These are phyloP conservation scores for Trypethelium eluteriae DNA, from an alignment of 495 filamentous ascomycete species.

Conservation along the genomic window DNA sequence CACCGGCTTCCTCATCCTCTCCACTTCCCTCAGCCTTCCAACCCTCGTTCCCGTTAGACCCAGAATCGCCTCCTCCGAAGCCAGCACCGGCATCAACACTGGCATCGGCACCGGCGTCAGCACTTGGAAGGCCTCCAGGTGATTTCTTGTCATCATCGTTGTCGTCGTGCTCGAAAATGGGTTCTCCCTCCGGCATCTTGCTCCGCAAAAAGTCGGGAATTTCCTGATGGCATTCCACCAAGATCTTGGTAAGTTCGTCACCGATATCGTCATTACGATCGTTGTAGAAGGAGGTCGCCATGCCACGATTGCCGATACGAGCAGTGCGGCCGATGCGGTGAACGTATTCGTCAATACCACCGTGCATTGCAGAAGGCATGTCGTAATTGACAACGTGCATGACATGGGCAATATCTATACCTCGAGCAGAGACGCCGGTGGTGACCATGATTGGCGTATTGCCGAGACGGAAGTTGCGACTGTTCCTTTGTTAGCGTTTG, in stretches of 20 bases:
- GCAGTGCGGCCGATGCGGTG: slow-evolving; percentile 95
- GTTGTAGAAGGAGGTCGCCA: slow-evolving; percentile 85
- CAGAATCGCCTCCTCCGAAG: slow-evolving; percentile 28
- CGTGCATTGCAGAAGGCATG: slow-evolving; percentile 57
- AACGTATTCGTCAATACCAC: slow-evolving; percentile 89
- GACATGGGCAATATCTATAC: slow-evolving; percentile 76
- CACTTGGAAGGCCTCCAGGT: background rate
- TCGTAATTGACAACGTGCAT: slow-evolving; percentile 93
- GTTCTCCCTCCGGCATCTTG: slow-evolving; percentile 47
- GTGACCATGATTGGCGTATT: slow-evolving; percentile 70
- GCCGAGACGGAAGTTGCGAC: slow-evolving; percentile 72
- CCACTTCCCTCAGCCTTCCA: background rate
- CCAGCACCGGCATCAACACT: slow-evolving; percentile 11
- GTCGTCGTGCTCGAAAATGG: slow-evolving; percentile 23
- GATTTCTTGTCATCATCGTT: slow-evolving; percentile 21
- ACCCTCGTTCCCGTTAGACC: background rate
- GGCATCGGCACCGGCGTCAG: slow-evolving; percentile 1
- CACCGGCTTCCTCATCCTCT: background rate
- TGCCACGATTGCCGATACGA: slow-evolving; percentile 79
- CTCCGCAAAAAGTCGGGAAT: slow-evolving; percentile 74
- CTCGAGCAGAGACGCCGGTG: slow-evolving; percentile 77
- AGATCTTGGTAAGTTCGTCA: slow-evolving; percentile 59
- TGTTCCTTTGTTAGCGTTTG: slow-evolving; percentile 29
- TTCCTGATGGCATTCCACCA: slow-evolving; percentile 67
- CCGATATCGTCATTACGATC: slow-evolving; percentile 49